Conservation (phyloP, 345 rosid species). For the Adansonia digitata region DNA sequence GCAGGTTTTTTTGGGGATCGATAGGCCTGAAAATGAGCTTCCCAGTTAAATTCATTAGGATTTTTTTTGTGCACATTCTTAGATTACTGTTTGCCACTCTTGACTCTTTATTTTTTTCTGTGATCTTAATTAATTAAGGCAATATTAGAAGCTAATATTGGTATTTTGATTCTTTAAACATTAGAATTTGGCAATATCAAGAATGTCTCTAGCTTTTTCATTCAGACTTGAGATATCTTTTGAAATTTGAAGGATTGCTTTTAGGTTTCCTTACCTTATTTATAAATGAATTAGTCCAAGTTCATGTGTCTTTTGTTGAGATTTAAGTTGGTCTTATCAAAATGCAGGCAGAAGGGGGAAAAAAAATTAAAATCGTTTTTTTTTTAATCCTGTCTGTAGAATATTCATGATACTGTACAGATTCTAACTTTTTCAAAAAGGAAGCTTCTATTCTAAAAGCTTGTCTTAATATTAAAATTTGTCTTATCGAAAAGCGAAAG, state of each 20-base stretch:
- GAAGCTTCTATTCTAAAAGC: not conserved
- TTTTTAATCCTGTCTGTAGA: not conserved
- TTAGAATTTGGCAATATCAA: not conserved
- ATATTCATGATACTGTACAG: not conserved
- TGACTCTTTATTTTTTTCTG: not conserved
- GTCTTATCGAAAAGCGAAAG: not conserved
- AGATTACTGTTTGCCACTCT: not conserved
- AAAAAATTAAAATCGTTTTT: no score
- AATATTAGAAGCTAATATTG: not conserved
- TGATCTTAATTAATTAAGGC: not conserved
- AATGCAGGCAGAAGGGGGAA: no score
- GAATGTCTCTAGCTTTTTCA: not conserved
- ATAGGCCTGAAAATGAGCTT: not conserved
- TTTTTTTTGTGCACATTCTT: no score
- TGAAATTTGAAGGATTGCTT: not conserved
- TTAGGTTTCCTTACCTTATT: not conserved
- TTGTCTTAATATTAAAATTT: not conserved
- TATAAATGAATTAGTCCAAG: not conserved
- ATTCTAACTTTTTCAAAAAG: not conserved
- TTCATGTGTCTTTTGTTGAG: not conserved
- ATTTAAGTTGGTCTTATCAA: not conserved
- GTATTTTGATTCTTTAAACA: not conserved
- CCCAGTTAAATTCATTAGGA: not conserved
- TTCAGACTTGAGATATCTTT: not conserved
- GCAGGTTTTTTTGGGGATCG: not conserved